Evolutionary conservation across 1,284 basidiomycete genomes (phyloP).

Genomic region (Trichosporon asahii): DNA sequence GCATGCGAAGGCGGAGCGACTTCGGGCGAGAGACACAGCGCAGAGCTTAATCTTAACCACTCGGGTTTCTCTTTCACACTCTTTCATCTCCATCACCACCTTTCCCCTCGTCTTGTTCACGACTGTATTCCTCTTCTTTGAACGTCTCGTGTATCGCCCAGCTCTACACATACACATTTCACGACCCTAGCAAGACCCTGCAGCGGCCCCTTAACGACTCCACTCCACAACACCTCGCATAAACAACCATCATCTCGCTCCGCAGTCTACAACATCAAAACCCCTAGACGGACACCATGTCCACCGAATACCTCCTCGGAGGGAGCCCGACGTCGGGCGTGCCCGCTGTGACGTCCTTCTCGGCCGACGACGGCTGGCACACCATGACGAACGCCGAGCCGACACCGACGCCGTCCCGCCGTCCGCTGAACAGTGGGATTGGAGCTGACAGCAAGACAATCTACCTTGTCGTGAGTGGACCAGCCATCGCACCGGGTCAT

Average conservation of each 20-base stretch:
- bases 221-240: background rate
- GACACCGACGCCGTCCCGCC: background rate
- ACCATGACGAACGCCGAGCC: background rate
- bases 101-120: background rate
- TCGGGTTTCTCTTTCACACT: background rate
- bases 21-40: background rate
- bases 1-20: background rate
- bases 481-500: no score
- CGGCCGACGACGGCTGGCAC: background rate
- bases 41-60: background rate
- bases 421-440: background rate
- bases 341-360: background rate
- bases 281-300: background rate
- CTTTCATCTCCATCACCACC: background rate
- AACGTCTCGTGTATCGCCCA: background rate
- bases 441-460: conserved; percentile 1
- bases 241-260: background rate
- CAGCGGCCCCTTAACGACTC: background rate
- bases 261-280: background rate
- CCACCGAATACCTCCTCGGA: conserved; percentile 1
- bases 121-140: background rate
- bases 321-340: background rate
- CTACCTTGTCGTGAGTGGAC: conserved; percentile 5
- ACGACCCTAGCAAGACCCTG: background rate
- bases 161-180: background rate